A percentile compares a stretch with the other conserved stretches of the same genome.
Conservation (phyloP, 2,329 filamentous ascomycete genomes). For the Thelonectria olida region DNA sequence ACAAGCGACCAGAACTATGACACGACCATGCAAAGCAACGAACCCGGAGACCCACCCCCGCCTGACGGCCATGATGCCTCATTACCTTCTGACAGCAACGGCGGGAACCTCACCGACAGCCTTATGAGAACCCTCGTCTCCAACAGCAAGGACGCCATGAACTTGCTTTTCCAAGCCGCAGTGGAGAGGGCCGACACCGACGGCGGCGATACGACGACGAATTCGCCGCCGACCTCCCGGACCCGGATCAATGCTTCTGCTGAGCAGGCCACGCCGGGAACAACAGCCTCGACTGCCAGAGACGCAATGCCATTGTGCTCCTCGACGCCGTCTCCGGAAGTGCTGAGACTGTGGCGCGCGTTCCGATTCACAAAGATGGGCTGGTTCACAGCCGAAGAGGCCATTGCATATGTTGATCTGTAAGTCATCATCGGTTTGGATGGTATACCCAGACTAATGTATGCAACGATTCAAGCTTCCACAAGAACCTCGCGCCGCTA, state of each 20-base stretch:
- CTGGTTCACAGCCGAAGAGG: constrained; percentile 64
- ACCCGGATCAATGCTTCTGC: background rate
- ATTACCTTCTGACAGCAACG: background rate
- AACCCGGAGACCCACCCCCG: too few relatives aligned
- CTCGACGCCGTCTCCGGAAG: background rate
- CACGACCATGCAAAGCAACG: background rate
- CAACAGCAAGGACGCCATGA: constrained; percentile 62
- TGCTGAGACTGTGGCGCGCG: constrained; percentile 18
- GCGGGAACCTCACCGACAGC: constrained; percentile 16
- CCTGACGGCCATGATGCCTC: too few relatives aligned
- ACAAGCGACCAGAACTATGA: background rate
- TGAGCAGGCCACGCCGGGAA: background rate
- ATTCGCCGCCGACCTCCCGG: constrained; percentile 1
- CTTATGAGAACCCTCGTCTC: constrained; percentile 60
- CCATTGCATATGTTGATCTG: constrained; percentile 61
- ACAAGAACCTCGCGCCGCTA: constrained; percentile 38
- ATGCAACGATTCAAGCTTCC: constrained; percentile 9
- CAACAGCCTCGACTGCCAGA: background rate
- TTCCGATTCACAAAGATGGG: constrained; percentile 63
- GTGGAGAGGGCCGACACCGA: constrained; percentile 16
- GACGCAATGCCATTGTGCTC: background rate
- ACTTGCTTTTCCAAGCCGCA: constrained; percentile 59
- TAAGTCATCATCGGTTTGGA: constrained; percentile 35
- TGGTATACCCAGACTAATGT: background rate
- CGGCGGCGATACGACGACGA: background rate